These are phyloP conservation scores for Piper betle DNA, from an alignment of 164 flowering plant genomes.

Conservation along the genomic window DNA sequence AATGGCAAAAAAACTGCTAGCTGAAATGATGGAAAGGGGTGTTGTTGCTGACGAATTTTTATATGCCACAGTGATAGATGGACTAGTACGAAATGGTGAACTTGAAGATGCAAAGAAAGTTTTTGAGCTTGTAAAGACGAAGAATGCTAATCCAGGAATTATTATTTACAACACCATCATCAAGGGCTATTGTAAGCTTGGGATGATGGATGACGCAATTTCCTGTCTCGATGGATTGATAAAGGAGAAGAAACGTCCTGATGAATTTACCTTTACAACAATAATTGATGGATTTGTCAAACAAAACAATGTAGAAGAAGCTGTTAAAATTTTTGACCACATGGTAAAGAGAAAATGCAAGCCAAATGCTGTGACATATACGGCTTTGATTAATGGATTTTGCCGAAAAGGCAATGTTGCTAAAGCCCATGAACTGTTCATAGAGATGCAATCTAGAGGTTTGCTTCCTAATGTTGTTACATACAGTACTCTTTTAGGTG, in stretches of 20 bases:
- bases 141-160: constrained; percentile 35
- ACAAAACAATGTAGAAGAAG: constrained; percentile 42
- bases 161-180: constrained; percentile 70
- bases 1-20: constrained; percentile 37
- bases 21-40: constrained; percentile 55
- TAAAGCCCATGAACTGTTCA: constrained; percentile 40
- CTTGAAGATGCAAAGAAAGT: constrained; percentile 48
- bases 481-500: constrained; percentile 49
- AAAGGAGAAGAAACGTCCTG: constrained; percentile 30
- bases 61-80: constrained; percentile 62
- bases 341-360: constrained; percentile 40
- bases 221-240: constrained; percentile 38
- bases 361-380: constrained; percentile 68
- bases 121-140: constrained; percentile 31
- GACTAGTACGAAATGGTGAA: constrained; percentile 41
- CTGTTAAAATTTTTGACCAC: constrained; percentile 30
- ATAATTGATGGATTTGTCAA: constrained; percentile 67
- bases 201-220: constrained; percentile 58
- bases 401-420: constrained; percentile 33
- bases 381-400: constrained; percentile 70
- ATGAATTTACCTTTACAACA: constrained; percentile 62
- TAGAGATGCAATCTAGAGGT: constrained; percentile 37
- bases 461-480: constrained; percentile 72
- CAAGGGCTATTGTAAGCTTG: constrained; percentile 70
- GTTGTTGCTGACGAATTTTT: constrained; percentile 49